A percentile compares a stretch with the other conserved stretches of the same genome.
Evolutionary conservation across 2,329 filamentous ascomycete species (phyloP).

Genomic region (Penicillium fuscoglaucum): DNA sequence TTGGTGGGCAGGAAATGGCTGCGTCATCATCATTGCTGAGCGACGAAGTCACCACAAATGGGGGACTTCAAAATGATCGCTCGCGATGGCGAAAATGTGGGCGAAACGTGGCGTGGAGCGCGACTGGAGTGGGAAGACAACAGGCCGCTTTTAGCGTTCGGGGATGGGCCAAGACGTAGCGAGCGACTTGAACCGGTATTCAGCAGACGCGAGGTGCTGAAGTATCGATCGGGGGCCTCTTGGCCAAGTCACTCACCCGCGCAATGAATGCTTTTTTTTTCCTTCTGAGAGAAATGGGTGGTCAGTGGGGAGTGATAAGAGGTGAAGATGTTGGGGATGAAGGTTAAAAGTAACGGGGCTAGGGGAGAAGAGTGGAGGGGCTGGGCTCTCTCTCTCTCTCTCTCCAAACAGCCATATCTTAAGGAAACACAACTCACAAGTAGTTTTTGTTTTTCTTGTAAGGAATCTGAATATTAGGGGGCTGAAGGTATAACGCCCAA

Average conservation of each 20-base stretch:
- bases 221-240: conserved; percentile 36
- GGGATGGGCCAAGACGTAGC: conserved; percentile 39
- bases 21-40: conserved; percentile 55
- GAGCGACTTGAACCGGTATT: conserved; percentile 34
- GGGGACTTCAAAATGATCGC: conserved; percentile 27
- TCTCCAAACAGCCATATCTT: neutral
- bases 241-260: conserved; percentile 27
- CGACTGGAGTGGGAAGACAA: conserved; percentile 24
- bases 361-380: conserved; percentile 33
- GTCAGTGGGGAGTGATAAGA: conserved; percentile 19
- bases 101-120: conserved; percentile 21
- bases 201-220: conserved; percentile 31
- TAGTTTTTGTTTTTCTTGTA: neutral
- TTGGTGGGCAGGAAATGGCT: conserved; percentile 60
- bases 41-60: conserved; percentile 37
- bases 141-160: conserved; percentile 36
- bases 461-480: neutral
- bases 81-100: conserved; percentile 17
- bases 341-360: conserved; percentile 18
- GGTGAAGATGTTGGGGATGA: conserved; percentile 15
- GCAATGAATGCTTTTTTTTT: conserved; percentile 22
- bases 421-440: conserved; percentile 1
- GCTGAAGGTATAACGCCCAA: conserved; percentile 21
- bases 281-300: conserved; percentile 2
- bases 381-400: conserved; percentile 22